These are phyloP conservation scores for Coemansia asiatica DNA, from an alignment of 192 early-diverging fungal species.

Conservation along the genomic window DNA sequence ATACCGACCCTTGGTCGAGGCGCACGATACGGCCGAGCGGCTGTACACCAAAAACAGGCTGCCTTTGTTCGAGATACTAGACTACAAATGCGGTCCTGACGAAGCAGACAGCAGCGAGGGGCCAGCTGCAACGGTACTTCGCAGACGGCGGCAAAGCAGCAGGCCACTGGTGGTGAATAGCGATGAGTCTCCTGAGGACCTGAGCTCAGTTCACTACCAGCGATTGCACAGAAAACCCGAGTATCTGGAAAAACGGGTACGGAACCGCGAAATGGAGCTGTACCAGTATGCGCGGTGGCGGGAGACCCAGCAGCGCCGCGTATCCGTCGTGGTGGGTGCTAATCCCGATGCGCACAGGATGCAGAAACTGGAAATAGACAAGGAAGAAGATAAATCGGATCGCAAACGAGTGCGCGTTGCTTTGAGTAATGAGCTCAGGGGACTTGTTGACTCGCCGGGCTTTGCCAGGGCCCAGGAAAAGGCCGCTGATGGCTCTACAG, in stretches of 20 bases:
- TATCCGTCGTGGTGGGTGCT: not conserved
- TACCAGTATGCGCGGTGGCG: conserved; percentile 52
- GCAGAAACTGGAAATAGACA: not conserved
- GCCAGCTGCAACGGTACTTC: conserved; percentile 27
- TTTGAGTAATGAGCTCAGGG: conserved; percentile 3
- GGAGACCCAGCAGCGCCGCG: conserved; percentile 18
- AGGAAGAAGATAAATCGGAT: not conserved
- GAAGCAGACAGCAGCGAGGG: conserved; percentile 13
- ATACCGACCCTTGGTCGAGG: conserved; percentile 40
- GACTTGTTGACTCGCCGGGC: conserved; percentile 7
- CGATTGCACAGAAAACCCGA: conserved; percentile 45
- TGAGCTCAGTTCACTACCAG: conserved; percentile 35
- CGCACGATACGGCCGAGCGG: conserved; percentile 28
- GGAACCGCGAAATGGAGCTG: conserved; percentile 51
- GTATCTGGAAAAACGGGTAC: conserved; percentile 46
- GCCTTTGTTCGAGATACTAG: conserved; percentile 37
- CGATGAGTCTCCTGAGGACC: conserved; percentile 15
- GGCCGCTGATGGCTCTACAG: not conserved
- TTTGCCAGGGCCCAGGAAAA: conserved; percentile 6
- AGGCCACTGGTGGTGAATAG: not conserved
- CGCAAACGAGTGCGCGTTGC: not conserved
- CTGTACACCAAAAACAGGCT: conserved; percentile 36
- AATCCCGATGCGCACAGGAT: not conserved
- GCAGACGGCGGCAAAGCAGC: conserved; percentile 16
- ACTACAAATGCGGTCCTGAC: not conserved